Base-by-base conservation (phyloP, 768 basidiomycete genomes). In the Dendrothele bispora region DNA sequence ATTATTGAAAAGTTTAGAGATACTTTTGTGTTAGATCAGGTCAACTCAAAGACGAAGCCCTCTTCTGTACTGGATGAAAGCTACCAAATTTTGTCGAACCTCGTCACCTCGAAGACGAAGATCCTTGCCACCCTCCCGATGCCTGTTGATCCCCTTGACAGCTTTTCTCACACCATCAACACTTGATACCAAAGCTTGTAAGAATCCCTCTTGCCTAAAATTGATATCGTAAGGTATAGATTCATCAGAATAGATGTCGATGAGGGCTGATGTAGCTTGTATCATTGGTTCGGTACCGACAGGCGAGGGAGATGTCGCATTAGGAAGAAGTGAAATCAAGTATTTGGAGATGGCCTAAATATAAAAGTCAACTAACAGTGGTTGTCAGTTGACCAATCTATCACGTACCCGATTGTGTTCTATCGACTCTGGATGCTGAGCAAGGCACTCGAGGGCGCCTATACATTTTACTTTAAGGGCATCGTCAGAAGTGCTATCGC, bases 171-270 rank as follows among this genome's bases (percentile, higher is more conserved):
- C 63, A 11, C 77, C 77, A 36, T 84, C 85, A 8, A 87, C 72
- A 43, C 80, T 78, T n/a, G 69, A 74, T 12, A 65, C 68, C 5
- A 93, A 75, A 42, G 67, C 69, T 15, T 73, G 73, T 0, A 87
- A 66, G 59, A 78, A 88, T 12, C 67, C 61, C 0, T 80, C 80
- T 47, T 83, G 69, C 35, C 82, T 77, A 71, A 93, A 94, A 62
- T 91, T 91, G 48, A 81, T 60, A 61, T 98, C 94, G 60, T 89
- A 93, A 0, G 85, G 77, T 45, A 81, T 64, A 7, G 66, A 75
- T 66, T 98, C 94, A 67, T 98, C 94, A 3, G 93, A 91, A 63
- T 88, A 98, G 43, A 95, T 91, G 61, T 97, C 94, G 49, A 97
- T 89, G 37, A 97, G 71, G 21, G 88, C 88, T 12, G 93, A 91